Conservation (phyloP, 306 rosid genomes). For the Lablab purpureus region DNA sequence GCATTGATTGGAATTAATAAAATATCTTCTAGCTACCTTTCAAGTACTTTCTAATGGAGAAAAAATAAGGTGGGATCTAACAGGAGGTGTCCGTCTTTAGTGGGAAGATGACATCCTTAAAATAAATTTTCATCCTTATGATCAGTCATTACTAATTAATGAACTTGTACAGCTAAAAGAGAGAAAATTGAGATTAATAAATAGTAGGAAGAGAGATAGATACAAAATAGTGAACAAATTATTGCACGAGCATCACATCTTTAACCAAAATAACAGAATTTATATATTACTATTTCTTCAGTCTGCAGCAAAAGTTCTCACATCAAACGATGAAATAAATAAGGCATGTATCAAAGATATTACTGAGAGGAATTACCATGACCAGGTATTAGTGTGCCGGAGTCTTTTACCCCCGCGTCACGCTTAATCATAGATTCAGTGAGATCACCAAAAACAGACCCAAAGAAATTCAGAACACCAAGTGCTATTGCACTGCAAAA, state of each 20-base stretch:
- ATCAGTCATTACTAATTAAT: not conserved
- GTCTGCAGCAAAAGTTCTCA: not conserved
- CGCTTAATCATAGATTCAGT: conserved; percentile 99
- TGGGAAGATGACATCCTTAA: not conserved
- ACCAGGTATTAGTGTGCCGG: conserved; percentile 97
- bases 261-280: conserved; percentile 9
- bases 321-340: conserved; percentile 20
- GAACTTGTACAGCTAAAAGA: not conserved
- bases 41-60: conserved; percentile 29
- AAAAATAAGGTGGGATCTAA: conserved; percentile 27
- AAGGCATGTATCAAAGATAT: conserved; percentile 28
- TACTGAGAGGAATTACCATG: conserved; percentile 72
- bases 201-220: no score
- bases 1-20: conserved; percentile 41
- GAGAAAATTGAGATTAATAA: no score
- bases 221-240: no score
- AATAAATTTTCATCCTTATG: conserved; percentile 9
- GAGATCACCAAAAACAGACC: conserved; percentile 92
- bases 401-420: conserved; percentile 97
- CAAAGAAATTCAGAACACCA: conserved; percentile 86
- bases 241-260: no score
- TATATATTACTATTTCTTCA: conserved; percentile 21
- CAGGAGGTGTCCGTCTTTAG: not conserved
- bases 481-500: conserved; percentile 74
- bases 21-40: not conserved